Percentiles rank a stretch among this genome's conserved stretches.
These are phyloP conservation scores for Trametes punicea DNA, from an alignment of 768 basidiomycete species.

Conservation along the genomic window DNA sequence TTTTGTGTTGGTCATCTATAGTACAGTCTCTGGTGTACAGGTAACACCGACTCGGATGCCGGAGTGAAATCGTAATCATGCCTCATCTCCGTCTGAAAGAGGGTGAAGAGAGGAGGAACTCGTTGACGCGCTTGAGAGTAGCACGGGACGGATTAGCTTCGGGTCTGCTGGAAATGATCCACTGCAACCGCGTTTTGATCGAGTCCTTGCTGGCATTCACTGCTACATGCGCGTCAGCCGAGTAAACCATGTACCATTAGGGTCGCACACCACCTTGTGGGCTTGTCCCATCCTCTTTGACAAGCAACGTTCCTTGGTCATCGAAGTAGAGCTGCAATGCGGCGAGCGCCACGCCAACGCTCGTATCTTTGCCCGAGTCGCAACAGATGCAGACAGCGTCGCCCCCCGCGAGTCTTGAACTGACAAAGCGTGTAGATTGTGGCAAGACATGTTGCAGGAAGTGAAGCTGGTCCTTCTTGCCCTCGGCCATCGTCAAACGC, in stretches of 20 bases:
- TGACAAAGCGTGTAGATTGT: slow-evolving; percentile 44
- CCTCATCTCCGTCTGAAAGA: slow-evolving; percentile 18
- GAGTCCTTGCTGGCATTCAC: slow-evolving; percentile 47
- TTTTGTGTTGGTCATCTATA: slow-evolving; percentile 62
- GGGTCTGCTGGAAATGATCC: slow-evolving; percentile 76
- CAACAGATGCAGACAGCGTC: slow-evolving; percentile 48
- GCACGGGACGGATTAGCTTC: slow-evolving; percentile 80
- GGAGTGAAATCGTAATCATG: neutral
- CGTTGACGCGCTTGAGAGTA: slow-evolving; percentile 77
- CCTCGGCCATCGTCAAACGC: slow-evolving; percentile 20
- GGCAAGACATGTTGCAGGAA: slow-evolving; percentile 47
- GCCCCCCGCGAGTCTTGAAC: slow-evolving; percentile 34
- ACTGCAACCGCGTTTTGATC: slow-evolving; percentile 75
- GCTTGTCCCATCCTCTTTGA: neutral
- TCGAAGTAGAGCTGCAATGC: slow-evolving; percentile 59
- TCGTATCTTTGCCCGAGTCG: slow-evolving; percentile 55
- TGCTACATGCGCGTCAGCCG: neutral
- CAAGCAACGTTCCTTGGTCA: slow-evolving; percentile 39
- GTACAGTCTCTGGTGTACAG: slow-evolving; percentile 10
- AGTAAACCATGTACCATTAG: neutral
- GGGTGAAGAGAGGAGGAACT: slow-evolving; percentile 54
- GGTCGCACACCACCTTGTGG: neutral
- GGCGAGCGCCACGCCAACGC: slow-evolving; percentile 60
- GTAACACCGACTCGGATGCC: neutral
- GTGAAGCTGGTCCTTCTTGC: slow-evolving; percentile 25